phyloP scores from a whole-genome alignment of 768 basidiomycete genomes.

The Hericium erinaceus region DNA sequence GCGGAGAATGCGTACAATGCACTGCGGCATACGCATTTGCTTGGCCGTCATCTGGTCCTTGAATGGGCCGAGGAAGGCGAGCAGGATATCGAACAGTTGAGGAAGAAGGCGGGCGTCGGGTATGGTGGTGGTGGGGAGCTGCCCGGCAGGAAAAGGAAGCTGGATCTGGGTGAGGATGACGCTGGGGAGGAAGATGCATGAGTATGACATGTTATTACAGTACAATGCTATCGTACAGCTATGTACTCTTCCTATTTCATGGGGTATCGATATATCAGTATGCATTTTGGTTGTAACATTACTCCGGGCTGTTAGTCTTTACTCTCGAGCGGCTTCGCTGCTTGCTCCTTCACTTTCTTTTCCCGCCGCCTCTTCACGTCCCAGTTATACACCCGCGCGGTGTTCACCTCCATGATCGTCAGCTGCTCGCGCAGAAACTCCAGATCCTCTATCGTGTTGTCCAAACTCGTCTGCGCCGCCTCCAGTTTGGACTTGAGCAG shows the following conservation, averaged over 20 bases:
- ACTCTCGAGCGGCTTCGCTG: not conserved
- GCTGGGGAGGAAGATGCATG: constrained; percentile 23
- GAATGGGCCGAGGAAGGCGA: constrained; percentile 84
- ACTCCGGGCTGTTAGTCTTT: not conserved
- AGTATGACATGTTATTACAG: not conserved
- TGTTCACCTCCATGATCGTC: constrained; percentile 94
- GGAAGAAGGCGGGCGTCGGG: constrained; percentile 75
- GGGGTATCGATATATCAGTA: not conserved
- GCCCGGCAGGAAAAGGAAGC: constrained; percentile 70
- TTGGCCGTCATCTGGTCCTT: constrained; percentile 89
- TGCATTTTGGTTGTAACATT: not conserved
- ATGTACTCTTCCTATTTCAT: not conserved
- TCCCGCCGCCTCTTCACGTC: constrained; percentile 80
- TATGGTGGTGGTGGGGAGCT: constrained; percentile 59
- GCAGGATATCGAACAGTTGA: constrained; percentile 63
- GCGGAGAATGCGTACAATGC: constrained; percentile 84
- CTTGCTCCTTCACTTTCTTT: constrained; percentile 5
- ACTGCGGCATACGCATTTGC: constrained; percentile 88
- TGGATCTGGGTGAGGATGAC: constrained; percentile 41
- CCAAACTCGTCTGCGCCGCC: constrained; percentile 55
- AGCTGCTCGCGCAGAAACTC: constrained; percentile 92
- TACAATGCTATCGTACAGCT: too few relatives aligned
- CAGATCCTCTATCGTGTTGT: constrained; percentile 74
- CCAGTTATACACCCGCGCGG: constrained; percentile 93
- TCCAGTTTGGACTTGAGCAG: constrained; percentile 70